Percentiles rank a stretch among this genome's conserved stretches.
These are phyloP conservation scores for Leccinum rimulosum DNA, from an alignment of 768 basidiomycete genomes.

Conservation along the genomic window DNA sequence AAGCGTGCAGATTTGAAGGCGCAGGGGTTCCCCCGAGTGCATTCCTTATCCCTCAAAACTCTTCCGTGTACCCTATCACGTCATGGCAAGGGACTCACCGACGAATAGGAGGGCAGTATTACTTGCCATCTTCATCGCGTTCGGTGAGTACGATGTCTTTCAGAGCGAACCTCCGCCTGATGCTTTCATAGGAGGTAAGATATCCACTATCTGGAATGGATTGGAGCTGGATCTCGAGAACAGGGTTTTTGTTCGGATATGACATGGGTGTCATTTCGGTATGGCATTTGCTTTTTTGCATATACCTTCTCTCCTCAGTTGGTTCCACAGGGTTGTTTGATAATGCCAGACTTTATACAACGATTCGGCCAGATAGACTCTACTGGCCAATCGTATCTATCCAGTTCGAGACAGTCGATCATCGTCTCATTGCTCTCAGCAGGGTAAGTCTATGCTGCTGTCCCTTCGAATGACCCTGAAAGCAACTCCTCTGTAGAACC, in stretches of 20 bases:
- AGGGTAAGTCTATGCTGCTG: slow-evolving; percentile 39
- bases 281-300: slow-evolving; percentile 14
- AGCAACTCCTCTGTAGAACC: slow-evolving; percentile 32
- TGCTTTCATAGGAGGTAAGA: slow-evolving; percentile 20
- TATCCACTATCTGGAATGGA: not conserved
- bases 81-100: slow-evolving; percentile 44
- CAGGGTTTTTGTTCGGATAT: slow-evolving; percentile 68
- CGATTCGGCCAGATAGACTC: slow-evolving; percentile 58
- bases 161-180: not conserved
- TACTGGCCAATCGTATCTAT: slow-evolving; percentile 50
- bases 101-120: slow-evolving; percentile 63
- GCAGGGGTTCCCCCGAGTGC: not conserved
- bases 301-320: slow-evolving; percentile 3
- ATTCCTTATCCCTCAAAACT: not conserved
- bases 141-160: slow-evolving; percentile 44
- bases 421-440: slow-evolving; percentile 79
- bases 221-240: not conserved
- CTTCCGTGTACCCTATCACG: slow-evolving; percentile 2
- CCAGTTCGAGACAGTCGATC: slow-evolving; percentile 66
- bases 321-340: slow-evolving; percentile 59
- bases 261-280: slow-evolving; percentile 79
- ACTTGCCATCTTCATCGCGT: slow-evolving; percentile 69
- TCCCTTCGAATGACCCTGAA: not conserved
- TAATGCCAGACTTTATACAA: slow-evolving; percentile 73
- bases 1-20: not conserved